Evolutionary conservation across 768 basidiomycete genomes (phyloP), one percentile per base, ranked within the genome.

Genomic region (Leucosporidium creatinivorum): DNA sequence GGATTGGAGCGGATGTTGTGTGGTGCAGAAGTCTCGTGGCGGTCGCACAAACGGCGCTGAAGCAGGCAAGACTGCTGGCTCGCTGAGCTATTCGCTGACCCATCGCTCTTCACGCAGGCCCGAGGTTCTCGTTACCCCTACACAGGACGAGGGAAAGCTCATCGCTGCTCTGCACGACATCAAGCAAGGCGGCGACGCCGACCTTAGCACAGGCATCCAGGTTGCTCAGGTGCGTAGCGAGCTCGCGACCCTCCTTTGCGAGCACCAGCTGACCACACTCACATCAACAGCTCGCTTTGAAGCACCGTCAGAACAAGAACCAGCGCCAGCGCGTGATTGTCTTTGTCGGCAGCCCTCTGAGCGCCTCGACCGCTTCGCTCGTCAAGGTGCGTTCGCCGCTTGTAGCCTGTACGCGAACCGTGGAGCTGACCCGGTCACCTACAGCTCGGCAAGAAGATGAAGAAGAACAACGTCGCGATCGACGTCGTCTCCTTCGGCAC

Each of bases 291-390:
- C 86, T 99, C 60, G 93, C 96, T 0, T 83, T 99, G 58, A 99
- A 99, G 78, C 96, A 99, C 78, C 83, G 96, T 66, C 91, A 93
- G 79, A 97, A 98, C 83, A 98, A 98, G 85, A 97, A 93, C 75
- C 86, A 94, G 36, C 88, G 93, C 26, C 96, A 99, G 75, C 86
- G 96, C 50, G 89, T 99, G 74, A 86, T 99, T 76, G 89, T 91
- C 54, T 96, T 98, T 73, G 87, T 93, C 62, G 93, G 87, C 21
- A 93, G 91, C 5, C 96, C 96, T 2, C 79, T 93, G 36, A 86
- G 82, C 12, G 84, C 87, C 17, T 87, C 89, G 66, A 89, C 91
- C 76, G 86, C 88, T 73, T 82, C 83, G 31, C 61, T 72, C 31
- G 70, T 72, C 58, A 72, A 72, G 60, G 70, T 72, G 31, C 58